Evolutionary conservation across 2,329 filamentous ascomycete species (phyloP), one percentile per base, ranked within the genome.

Genomic region (Pseudocercospora pini-densiflorae): DNA sequence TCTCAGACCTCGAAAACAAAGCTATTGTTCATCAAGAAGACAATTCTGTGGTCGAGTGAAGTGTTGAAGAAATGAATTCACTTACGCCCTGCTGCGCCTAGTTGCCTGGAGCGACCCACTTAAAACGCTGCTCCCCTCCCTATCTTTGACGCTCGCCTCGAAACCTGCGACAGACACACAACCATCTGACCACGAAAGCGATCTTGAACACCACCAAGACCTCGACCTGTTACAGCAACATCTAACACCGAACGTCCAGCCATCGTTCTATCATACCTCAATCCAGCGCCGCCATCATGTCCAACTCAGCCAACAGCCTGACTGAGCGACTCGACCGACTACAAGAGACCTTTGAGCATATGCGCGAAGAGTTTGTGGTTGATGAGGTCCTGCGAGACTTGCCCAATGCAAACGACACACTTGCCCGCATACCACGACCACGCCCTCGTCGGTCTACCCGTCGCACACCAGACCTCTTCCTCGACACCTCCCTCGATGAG

Each of bases 401-500:
- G 19, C 47, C 12, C 21, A 24, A 5, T 19, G 23, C 23, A 27
- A 24, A 16, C 47, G 21, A 12, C 21, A 27, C 21, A 1, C 14
- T 6, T 9, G 10, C 47, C 12, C 5, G 19, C 19, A 27, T 51
- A 19, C 9, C 47, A 19, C 19, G 5, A 51, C 47, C 47, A 6
- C 47, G 19, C 19, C 21, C 47, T 24, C 21, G 47, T 51, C 19
- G 5, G 3, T 16, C 51, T 33, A 2, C 16, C 24, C 24, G 27
- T 31, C 10, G 27, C 16, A 62, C 59, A 16, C 43, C 43, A 40
- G 14, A 62, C 33, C 59, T 62, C 3, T 54, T 33, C n/a, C 12
- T 19, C 43, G 54, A 62, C 59, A 62, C 59, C 24, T 53, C 43
- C 1, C 59, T 62, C 7, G 59, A 62, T 12, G 59, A 62, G 43